These are phyloP conservation scores for Colletotrichum salicis DNA, from an alignment of 2,329 filamentous ascomycete species.

Conservation along the genomic window DNA sequence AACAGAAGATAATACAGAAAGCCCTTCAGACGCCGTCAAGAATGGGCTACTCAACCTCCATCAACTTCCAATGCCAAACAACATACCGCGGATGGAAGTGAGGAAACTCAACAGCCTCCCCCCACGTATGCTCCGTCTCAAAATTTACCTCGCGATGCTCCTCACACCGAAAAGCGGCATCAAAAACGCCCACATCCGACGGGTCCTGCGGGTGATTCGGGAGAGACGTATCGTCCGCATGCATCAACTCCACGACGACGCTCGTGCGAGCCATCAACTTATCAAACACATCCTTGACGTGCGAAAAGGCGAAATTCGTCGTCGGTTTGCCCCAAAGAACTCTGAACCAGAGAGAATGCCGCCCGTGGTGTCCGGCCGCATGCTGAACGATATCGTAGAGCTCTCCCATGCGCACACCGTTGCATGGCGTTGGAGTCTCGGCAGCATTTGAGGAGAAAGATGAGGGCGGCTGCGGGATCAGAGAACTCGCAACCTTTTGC, in stretches of 20 bases:
- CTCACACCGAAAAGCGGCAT: conserved; percentile 25
- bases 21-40: not conserved
- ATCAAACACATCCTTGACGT: conserved; percentile 14
- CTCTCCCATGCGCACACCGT: conserved; percentile 36
- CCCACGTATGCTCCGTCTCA: conserved; percentile 1
- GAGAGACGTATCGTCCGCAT: conserved; percentile 25
- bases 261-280: conserved; percentile 16
- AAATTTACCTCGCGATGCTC: conserved; percentile 11
- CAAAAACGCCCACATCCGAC: conserved; percentile 15
- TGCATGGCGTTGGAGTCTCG: not conserved
- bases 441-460: not conserved
- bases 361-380: conserved; percentile 23
- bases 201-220: conserved; percentile 29
- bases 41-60: not conserved
- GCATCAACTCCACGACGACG: conserved; percentile 33
- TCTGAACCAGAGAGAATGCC: conserved; percentile 30
- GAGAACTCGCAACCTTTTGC: conserved; percentile 17
- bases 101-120: conserved; percentile 13
- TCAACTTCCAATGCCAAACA: conserved; percentile 29
- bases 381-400: conserved; percentile 36
- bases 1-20: not conserved
- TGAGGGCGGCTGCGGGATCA: not conserved
- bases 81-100: conserved; percentile 15
- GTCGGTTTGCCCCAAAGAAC: conserved; percentile 23
- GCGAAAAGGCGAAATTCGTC: conserved; percentile 10